Base-by-base conservation (phyloP, 148 eudicot genomes). In the Spergularia bocconei region DNA sequence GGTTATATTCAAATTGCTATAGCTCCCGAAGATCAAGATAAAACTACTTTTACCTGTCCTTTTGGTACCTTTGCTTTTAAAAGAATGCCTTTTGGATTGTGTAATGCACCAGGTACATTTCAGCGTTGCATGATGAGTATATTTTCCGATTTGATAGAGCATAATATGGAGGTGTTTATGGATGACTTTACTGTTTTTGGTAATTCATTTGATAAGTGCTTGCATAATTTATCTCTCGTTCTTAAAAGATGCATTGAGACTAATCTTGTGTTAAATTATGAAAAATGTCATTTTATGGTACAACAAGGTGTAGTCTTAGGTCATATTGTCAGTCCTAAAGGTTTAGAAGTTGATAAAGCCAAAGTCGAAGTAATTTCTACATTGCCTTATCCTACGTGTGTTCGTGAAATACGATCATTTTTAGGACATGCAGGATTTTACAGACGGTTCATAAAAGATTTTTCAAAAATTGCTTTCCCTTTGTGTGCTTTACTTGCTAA, bases 211-310 rank as follows among this genome's bases (percentile, higher is more conserved):
- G 65, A 76, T 76, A 38, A 9, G 4, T 67, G 79, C 13, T 61
- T 76, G 11, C 11, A 63, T 10, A 23, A 58, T 29, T 63, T 70
- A 4, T 50, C 60, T 0, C 56, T 16, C 13, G 56, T 76, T 0
- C 21, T 77, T 0, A 48, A 53, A 70, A 70, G 75, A 19, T 77
- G 75, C 56, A 4, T 63, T 14, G 70, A 75, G 4, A 51, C 77
- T 41, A 65, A 72, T 61, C 66, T 78, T 19, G 71, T 61, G 4
- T 78, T 55, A 2, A 57, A 69, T 41, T 69, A 13, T 41, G 48
- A 77, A 25, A 77, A 70, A 8, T 77, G 79, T 72, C 81, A 78
- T 65, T 78, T 63, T 59, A 72, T 78, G 71, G 76, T 78, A 4
- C 36, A 77, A 36, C 51, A 69, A 58, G 74, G 79, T 48, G 58